These are phyloP conservation scores for Aegilops sharonensis DNA, from an alignment of 176 grass and related monocot genomes.

Conservation along the genomic window DNA sequence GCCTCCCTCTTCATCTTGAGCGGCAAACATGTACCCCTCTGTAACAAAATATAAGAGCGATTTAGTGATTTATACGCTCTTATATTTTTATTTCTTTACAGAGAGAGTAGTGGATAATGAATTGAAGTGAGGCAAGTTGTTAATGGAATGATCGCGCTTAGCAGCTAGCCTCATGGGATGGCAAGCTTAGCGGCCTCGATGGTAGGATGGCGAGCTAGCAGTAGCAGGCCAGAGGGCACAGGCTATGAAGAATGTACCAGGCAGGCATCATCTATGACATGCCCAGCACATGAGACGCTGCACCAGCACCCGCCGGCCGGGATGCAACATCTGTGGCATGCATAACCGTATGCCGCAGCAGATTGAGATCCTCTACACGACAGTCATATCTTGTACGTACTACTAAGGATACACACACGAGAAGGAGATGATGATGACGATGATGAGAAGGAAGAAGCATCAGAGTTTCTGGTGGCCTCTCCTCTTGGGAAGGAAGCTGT, in stretches of 20 bases:
- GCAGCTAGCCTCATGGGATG: not conserved
- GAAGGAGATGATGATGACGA: not conserved
- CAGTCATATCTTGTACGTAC: not conserved
- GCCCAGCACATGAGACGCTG: conserved; percentile 30
- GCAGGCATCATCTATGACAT: conserved; percentile 6
- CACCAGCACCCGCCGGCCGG: not conserved
- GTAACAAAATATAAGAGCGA: too few relatives aligned
- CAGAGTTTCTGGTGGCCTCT: not conserved
- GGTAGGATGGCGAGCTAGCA: not conserved
- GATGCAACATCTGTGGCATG: not conserved
- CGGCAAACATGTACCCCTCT: too few relatives aligned
- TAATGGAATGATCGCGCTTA: not conserved
- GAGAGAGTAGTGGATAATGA: not conserved
- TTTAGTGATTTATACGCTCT: not conserved
- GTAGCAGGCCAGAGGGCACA: not conserved
- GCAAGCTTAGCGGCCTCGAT: not conserved
- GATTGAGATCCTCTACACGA: not conserved
- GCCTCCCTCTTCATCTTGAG: not conserved
- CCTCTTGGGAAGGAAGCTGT: too few relatives aligned
- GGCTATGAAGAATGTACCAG: conserved; percentile 12
- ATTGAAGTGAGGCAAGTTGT: not conserved
- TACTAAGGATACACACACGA: not conserved
- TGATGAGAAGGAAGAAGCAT: not conserved
- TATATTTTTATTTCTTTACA: too few relatives aligned
- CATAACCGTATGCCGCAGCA: not conserved